Base-by-base conservation (phyloP, 2,329 filamentous ascomycete species). In the Venturia aucupariae region DNA sequence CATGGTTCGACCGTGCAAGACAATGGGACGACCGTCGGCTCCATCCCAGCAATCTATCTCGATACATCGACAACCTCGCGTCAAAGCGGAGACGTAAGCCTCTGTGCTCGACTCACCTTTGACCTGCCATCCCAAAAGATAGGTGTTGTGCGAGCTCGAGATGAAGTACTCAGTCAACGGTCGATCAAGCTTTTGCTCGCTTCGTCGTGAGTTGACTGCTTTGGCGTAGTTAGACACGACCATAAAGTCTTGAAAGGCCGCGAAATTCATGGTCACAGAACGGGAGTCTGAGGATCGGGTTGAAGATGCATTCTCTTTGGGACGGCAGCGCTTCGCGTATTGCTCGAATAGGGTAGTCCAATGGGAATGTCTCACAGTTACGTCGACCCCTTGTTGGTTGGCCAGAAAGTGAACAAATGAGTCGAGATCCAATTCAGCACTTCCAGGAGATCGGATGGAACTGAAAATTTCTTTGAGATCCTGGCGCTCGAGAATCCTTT, bases 1-100 rank as follows among this genome's bases (percentile, higher is more conserved):
- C 75, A 95, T 82, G 0, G 92, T 96, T 65, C 88, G 87, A 30
- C 94, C 94, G 71, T 99, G 94, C 67, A 90, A 92, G 39, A 99
- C 94, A 63, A 92, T 86, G 0, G 94, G 94, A 70, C 90, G 85
- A 46, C 90, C 91, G 72, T 96, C 89, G 62, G 85, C 83, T 19
- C 94, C 94, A 75, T 99, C 92, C 94, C 94, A 99, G 76, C 93
- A 97, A 76, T 99, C 94, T 62, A 99, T 91, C 77, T 99, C 94
- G 57, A 99, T 88, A 74, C 94, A 97, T 61, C 94, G 89, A 74
- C 94, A 99, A 10, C 92, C 92, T 66, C 90, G 88, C 67, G 90
- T 87, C 7, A 99, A 82, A 3, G 92, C 90, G 10, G 87, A 86
- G 70, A 97, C 95, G 77, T 99, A 99, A 54, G 92, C 92, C 75